Conservation (phyloP, 2,329 filamentous ascomycete species). For the Acrocalymma vagum region DNA sequence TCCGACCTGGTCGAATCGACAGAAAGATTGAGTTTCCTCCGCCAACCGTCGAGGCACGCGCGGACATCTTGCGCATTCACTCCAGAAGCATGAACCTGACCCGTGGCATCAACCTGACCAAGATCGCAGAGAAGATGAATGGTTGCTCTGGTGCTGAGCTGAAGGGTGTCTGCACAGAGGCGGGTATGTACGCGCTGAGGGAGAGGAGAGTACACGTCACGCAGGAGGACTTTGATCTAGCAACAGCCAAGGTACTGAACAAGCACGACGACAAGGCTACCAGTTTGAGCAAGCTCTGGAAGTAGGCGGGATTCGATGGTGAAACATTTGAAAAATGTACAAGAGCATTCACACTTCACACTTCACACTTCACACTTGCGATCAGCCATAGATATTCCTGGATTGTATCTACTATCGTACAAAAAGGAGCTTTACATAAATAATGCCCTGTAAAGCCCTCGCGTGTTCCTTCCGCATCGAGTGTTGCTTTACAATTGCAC, state of each 20-base stretch:
- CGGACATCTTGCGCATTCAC: conserved; percentile 97
- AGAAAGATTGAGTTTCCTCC: conserved; percentile 99
- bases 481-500: too few relatives aligned
- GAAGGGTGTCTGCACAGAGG: conserved; percentile 98
- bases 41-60: conserved; percentile 92
- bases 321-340: too few relatives aligned
- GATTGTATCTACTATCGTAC: too few relatives aligned
- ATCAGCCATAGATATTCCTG: too few relatives aligned
- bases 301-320: too few relatives aligned
- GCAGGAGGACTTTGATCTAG: conserved; percentile 98
- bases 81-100: conserved; percentile 98
- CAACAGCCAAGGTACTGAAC: conserved; percentile 98
- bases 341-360: too few relatives aligned
- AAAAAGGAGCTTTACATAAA: too few relatives aligned
- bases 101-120: conserved; percentile 94
- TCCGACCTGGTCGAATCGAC: conserved; percentile 97
- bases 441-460: too few relatives aligned
- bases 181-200: conserved; percentile 96
- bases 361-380: too few relatives aligned
- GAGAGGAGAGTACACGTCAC: conserved; percentile 97
- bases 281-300: conserved; percentile 87
- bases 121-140: conserved; percentile 99
- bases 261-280: conserved; percentile 99
- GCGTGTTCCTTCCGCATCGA: too few relatives aligned
- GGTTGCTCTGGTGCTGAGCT: conserved; percentile 96